Evolutionary conservation across 139 green algal species (phyloP), one percentile per base, ranked within the genome.

Genomic region (Micromonas commoda): DNA sequence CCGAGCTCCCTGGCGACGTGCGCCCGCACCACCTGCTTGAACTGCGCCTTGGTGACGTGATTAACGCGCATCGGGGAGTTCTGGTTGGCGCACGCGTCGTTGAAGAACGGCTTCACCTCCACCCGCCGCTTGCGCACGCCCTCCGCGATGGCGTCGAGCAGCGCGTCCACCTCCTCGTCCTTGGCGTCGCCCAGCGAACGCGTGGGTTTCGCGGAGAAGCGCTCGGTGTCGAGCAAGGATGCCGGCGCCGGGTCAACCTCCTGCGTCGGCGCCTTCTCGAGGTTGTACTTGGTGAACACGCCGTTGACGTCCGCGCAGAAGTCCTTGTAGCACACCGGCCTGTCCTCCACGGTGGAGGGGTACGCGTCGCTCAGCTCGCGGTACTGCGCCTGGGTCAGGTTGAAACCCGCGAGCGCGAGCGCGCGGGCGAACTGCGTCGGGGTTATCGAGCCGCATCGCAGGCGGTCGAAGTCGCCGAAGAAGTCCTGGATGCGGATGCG

Each of bases 401-500:
- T 57, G 45, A 57, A 57, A 9, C 45, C 45, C 9, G 45, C 45
- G 45, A 57, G 9, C 9, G 45, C 9, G 9, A 57, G 45, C 45
- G 45, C 45, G 9, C 9, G 9, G 45, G 45, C 45, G 45, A 57
- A 57, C 45, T 57, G 45, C n/a, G n/a, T n/a, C n/a, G n/a, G n/a
- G n/a, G n/a, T n/a, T n/a, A 57, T 57, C 45, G 45, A 57, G 45
- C 79, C 79, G 9, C 45, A 60, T 20, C 79, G 79, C 26, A 85
- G 76, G 52, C 76, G 79, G 76, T 85, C 81, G 51, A 76, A 85
- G 75, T 82, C 81, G 19, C 57, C 39, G 77, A 85, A 85, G 76
- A 85, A 85, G 24, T 85, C 81, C 67, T 69, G 64, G 28, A 85
- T n/a, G 9, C 77, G 76, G 76, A 85, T 85, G 77, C 81, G 81